A percentile compares a stretch with the other conserved stretches of the same genome.
phyloP scores from a whole-genome alignment of 2,329 filamentous ascomycete species.

The Colletotrichum gigasporum region DNA sequence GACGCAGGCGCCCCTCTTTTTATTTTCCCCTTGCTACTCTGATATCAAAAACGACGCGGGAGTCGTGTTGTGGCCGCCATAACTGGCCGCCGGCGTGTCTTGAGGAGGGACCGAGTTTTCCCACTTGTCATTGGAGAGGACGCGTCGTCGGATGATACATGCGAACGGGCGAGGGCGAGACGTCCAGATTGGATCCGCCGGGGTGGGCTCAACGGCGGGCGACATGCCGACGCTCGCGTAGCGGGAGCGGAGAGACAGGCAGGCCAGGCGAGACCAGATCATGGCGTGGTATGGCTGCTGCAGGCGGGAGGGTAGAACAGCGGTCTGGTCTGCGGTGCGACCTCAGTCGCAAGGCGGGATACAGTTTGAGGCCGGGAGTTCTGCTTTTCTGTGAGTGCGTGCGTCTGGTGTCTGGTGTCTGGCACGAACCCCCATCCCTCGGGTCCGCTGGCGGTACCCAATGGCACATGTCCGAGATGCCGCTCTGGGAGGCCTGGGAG shows the following conservation, averaged over 20 bases:
- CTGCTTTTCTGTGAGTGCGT: neutral
- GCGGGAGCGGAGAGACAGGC: neutral
- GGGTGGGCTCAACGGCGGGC: conserved; percentile 14
- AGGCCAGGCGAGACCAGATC: neutral
- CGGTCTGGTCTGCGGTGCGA: conserved; percentile 28
- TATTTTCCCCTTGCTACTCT: neutral
- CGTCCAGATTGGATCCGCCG: conserved; percentile 5
- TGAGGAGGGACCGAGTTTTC: neutral
- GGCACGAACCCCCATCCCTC: conserved; percentile 5
- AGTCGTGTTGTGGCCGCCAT: conserved; percentile 7
- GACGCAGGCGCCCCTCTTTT: conserved; percentile 12
- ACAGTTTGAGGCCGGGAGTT: neutral
- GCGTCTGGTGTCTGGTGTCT: neutral
- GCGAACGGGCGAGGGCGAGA: neutral
- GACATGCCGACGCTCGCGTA: neutral
- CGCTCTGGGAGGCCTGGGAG: too few relatives aligned
- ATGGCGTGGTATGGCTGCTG: conserved; percentile 19
- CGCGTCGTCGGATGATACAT: neutral
- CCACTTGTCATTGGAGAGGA: neutral
- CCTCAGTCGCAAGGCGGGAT: conserved; percentile 5
- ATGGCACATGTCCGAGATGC: neutral
- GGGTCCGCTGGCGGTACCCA: neutral
- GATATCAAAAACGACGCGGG: conserved; percentile 16
- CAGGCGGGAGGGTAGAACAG: conserved; percentile 17
- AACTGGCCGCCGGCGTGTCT: conserved; percentile 8